Evolutionary conservation across 2,329 filamentous ascomycete species (phyloP), one percentile per base, ranked within the genome.

Genomic region (Delphinella strobiligena): DNA sequence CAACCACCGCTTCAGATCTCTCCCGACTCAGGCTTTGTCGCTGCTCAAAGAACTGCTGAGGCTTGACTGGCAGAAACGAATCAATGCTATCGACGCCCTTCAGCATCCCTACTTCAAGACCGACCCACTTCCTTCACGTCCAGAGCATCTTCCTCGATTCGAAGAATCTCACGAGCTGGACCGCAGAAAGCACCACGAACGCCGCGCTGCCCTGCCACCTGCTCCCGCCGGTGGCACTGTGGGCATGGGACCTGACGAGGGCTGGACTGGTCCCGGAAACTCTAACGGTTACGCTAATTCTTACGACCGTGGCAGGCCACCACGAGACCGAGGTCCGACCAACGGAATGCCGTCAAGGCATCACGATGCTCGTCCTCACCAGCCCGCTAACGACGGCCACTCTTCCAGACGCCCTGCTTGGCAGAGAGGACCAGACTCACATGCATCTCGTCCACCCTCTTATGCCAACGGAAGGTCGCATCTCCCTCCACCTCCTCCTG

Each of bases 81-180:
- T 93, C 56, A 98, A 96, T 55, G 91, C 91, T 0, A 82, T 93
- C 18, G 91, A 98, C 61, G 91, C 91, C 1, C 67, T 98, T 16
- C 75, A 93, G 47, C 91, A 98, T 53, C 78, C 85, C 1, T 98
- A 95, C 61, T 96, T 98, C 65, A 80, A 76, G 45, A 82, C 75
- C 41, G 62, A 73, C 1, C 91, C 91, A 3, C 67, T 82, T 4
- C 91, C 91, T 7, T 78, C 88, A 30, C 74, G 75, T 40, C 86
- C 91, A 1, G 80, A 82, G 47, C 87, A 96, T 37, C 73, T 98
- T n/a, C 91, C 91, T 2, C 74, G 68, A 12, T 96, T 94, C 54
- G 85, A 93, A 55, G 89, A 95, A 53, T 94, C 87, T 33, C 91
- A 98, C 61, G 91, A 98, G 60, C 69, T 96, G n/a, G 91, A 98